phyloP scores from a whole-genome alignment of 169 alveolate genomes.

The Eimeria nieschulzi region DNA sequence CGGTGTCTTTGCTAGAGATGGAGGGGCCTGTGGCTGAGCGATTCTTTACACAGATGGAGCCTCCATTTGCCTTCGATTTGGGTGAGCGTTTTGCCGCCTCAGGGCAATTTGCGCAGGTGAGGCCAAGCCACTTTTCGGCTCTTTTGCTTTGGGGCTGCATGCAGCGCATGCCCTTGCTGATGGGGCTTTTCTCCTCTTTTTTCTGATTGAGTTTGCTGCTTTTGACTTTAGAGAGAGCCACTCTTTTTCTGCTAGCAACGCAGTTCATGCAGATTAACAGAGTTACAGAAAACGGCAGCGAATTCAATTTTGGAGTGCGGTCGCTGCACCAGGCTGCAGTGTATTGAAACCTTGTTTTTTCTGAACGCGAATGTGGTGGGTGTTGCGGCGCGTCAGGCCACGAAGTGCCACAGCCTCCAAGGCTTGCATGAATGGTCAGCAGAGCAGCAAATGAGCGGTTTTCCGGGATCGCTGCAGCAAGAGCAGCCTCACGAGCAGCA shows the following conservation, averaged over 20 bases:
- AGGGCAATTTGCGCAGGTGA: slow-evolving; percentile 26
- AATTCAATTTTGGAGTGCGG: too few species aligned
- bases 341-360: not conserved
- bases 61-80: not conserved
- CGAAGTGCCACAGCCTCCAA: slow-evolving; percentile 39
- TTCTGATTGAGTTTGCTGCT: too few species aligned
- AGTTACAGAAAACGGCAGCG: too few species aligned
- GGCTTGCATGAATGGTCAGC: not conserved
- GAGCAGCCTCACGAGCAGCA: not conserved
- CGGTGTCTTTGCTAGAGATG: not conserved
- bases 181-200: too few species aligned
- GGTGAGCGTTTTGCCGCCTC: slow-evolving; percentile 35
- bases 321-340: too few species aligned
- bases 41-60: slow-evolving; percentile 1
- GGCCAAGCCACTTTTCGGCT: too few species aligned
- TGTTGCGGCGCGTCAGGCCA: not conserved
- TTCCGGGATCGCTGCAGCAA: not conserved
- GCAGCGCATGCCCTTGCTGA: too few species aligned
- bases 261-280: too few species aligned
- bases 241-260: too few species aligned
- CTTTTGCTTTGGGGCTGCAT: too few species aligned
- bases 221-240: too few species aligned
- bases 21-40: slow-evolving; percentile 50
- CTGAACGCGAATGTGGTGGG: too few species aligned
- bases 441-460: not conserved